phyloP scores from a whole-genome alignment of 441 rosid genomes.

The Erodium trifolium region DNA sequence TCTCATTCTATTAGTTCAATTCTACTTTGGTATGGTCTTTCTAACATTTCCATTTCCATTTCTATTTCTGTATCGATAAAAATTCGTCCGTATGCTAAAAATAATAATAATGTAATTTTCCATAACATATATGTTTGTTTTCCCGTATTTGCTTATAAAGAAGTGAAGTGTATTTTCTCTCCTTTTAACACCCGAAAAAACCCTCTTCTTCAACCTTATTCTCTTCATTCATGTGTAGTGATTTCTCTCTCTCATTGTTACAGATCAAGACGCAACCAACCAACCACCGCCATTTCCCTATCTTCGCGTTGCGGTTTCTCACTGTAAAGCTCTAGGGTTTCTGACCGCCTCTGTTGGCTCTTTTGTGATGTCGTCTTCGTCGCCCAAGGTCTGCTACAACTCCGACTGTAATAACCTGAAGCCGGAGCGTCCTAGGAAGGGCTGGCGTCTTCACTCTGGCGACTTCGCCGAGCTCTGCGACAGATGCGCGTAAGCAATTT shows the following conservation, averaged over 20 bases:
- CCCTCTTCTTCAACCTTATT: neutral
- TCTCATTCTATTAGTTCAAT: too few relatives aligned
- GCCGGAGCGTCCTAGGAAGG: slow-evolving; percentile 54
- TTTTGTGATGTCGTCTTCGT: slow-evolving; percentile 2
- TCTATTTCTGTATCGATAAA: too few relatives aligned
- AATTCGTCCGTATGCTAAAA: too few relatives aligned
- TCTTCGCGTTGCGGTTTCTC: neutral
- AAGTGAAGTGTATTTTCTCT: neutral
- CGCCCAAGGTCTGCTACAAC: slow-evolving; percentile 63
- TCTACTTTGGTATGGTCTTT: too few relatives aligned
- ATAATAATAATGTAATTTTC: too few relatives aligned
- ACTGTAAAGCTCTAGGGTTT: slow-evolving; percentile 2
- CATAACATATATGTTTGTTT: neutral
- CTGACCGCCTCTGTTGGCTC: neutral
- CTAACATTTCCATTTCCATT: too few relatives aligned
- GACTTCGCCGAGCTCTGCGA: slow-evolving; percentile 85
- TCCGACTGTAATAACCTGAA: slow-evolving; percentile 53
- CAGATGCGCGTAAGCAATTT: slow-evolving; percentile 73
- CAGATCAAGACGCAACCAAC: neutral
- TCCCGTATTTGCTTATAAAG: neutral
- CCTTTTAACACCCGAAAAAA: neutral
- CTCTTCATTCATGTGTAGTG: neutral
- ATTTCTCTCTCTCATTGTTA: neutral
- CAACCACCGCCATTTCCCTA: neutral
- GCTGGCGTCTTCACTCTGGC: slow-evolving; percentile 81